A percentile compares a stretch with the other conserved stretches of the same genome.
These are phyloP conservation scores for Astrothelium macrocarpum DNA, from an alignment of 495 filamentous ascomycete genomes.

Conservation along the genomic window DNA sequence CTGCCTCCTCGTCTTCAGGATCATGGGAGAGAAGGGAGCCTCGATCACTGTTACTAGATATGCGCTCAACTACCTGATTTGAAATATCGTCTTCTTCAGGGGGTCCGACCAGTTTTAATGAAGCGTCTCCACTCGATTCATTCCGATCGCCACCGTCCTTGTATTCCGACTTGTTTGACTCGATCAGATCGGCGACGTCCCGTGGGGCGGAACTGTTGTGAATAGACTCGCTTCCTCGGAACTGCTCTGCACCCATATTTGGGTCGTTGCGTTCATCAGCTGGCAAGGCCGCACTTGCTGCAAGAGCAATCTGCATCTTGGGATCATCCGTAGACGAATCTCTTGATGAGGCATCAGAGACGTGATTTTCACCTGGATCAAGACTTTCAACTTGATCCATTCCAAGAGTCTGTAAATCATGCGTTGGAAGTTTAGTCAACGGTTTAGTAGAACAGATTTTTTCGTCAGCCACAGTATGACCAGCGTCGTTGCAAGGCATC, in stretches of 20 bases:
- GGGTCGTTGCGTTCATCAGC: background rate
- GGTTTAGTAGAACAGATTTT: too few relatives aligned
- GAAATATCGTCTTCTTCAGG: background rate
- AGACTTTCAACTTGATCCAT: background rate
- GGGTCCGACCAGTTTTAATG: background rate
- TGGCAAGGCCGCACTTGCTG: background rate
- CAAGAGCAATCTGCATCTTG: background rate
- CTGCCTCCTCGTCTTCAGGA: conserved; percentile 59
- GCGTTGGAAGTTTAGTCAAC: too few relatives aligned
- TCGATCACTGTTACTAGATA: conserved; percentile 12
- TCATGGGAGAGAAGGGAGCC: conserved; percentile 45
- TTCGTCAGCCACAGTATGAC: too few relatives aligned
- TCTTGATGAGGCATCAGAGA: background rate
- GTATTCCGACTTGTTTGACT: background rate
- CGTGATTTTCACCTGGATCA: background rate
- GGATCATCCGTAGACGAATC: background rate
- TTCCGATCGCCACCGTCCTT: background rate
- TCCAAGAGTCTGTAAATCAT: background rate
- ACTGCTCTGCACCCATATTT: background rate
- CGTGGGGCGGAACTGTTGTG: background rate
- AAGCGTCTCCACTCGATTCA: background rate
- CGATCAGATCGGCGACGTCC: background rate
- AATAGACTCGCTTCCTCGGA: too few relatives aligned
- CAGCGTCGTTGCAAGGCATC: too few relatives aligned
- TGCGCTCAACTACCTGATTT: background rate